Conservation (phyloP, 345 rosid genomes). For the Eucalyptus fibrosa region DNA sequence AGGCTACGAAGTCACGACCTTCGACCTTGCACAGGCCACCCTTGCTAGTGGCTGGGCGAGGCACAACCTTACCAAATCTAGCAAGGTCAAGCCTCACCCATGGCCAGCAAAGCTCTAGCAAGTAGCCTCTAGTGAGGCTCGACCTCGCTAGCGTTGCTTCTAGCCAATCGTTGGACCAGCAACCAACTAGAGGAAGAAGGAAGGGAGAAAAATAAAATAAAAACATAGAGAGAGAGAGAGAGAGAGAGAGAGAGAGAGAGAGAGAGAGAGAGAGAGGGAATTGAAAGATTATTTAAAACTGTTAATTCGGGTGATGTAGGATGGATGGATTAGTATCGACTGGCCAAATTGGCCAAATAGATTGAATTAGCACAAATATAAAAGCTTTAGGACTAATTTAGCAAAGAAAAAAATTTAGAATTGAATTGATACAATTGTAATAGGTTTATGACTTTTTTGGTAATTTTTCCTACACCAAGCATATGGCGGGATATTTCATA, state of each 20-base stretch:
- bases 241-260: accelerated
- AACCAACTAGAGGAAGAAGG: not conserved
- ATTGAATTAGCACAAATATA: no score
- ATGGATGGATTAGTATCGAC: no score
- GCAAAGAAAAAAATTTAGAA: no score
- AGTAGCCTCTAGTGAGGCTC: no score
- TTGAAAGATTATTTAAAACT: no score
- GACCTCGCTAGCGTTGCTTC: no score
- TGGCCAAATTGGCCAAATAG: not conserved
- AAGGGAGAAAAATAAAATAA: not conserved
- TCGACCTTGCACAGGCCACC: not conserved
- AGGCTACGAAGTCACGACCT: not conserved
- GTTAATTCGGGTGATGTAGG: not conserved
- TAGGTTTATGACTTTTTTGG: no score
- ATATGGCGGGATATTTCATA: not conserved
- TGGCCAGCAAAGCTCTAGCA: no score
- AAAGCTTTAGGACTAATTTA: no score
- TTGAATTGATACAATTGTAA: not conserved
- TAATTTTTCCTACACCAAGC: not conserved
- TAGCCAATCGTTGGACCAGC: no score
- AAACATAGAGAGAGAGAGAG: no score
- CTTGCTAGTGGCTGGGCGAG: not conserved
- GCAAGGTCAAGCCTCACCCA: not conserved
- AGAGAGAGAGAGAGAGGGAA: accelerated
- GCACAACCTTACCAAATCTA: not conserved